Conservation (phyloP, 2,329 filamentous ascomycete species). For the Plectosphaerella cucumerina region DNA sequence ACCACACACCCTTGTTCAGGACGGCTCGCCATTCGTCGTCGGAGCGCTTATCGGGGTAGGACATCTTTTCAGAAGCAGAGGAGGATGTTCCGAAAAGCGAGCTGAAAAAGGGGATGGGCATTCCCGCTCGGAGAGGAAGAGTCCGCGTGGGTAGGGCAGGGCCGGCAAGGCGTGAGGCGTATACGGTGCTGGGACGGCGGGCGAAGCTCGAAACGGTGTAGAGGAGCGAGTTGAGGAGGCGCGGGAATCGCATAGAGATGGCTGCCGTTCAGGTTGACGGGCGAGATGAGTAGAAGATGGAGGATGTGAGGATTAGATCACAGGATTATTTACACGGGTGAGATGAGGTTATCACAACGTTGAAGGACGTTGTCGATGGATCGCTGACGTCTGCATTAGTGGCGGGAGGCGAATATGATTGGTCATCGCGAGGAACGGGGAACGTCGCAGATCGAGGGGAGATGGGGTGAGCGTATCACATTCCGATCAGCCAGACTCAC, state of each 20-base stretch:
- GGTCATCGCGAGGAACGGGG: background rate
- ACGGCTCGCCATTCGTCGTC: slow-evolving; percentile 88
- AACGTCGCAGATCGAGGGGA: too few species aligned
- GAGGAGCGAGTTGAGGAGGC: slow-evolving; percentile 41
- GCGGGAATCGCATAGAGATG: slow-evolving; percentile 46
- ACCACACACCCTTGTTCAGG: slow-evolving; percentile 50
- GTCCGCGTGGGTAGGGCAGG: slow-evolving; percentile 16
- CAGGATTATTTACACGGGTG: background rate
- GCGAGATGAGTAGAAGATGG: too few species aligned
- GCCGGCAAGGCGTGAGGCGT: slow-evolving; percentile 6
- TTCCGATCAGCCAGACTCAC: too few species aligned
- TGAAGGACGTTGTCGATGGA: background rate
- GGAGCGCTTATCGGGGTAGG: slow-evolving; percentile 75
- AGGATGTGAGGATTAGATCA: background rate
- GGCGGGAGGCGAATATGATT: background rate
- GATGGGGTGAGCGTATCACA: too few species aligned
- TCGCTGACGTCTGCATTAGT: background rate
- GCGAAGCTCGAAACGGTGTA: slow-evolving; percentile 43
- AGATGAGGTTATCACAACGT: background rate
- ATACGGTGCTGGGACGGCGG: slow-evolving; percentile 26
- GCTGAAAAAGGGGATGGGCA: slow-evolving; percentile 78
- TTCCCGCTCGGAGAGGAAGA: slow-evolving; percentile 45
- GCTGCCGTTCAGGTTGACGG: background rate
- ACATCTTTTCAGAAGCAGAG: slow-evolving; percentile 54
- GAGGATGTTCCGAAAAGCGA: slow-evolving; percentile 64